Evolutionary conservation across 2,329 filamentous ascomycete genomes (phyloP).

Genomic region (Cercospora brassicicola): DNA sequence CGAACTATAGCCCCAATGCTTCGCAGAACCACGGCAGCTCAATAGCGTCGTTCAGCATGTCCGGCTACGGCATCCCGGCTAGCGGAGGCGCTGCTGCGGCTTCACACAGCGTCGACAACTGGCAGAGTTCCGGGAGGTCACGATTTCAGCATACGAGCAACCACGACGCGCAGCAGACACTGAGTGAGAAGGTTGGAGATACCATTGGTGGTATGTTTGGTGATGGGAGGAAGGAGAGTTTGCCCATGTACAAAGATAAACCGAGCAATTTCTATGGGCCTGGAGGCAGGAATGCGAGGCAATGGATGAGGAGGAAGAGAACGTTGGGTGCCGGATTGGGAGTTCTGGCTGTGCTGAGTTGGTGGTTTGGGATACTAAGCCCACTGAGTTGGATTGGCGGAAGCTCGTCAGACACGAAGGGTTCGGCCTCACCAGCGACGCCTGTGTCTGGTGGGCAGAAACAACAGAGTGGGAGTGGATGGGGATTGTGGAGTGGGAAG

Average conservation of each 20-base stretch:
- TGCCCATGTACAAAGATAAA: conserved; percentile 99
- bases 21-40: background rate
- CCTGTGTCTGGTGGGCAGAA: conserved; percentile 18
- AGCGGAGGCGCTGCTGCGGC: conserved; percentile 15
- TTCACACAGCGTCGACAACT: conserved; percentile 19
- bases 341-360: conserved; percentile 59
- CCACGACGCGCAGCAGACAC: conserved; percentile 35
- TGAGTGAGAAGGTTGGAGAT: conserved; percentile 54
- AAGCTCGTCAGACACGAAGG: conserved; percentile 10
- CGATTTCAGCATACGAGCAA: conserved; percentile 22
- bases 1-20: conserved; percentile 5
- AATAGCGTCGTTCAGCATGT: conserved; percentile 22
- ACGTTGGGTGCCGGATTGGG: conserved; percentile 57
- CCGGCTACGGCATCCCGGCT: conserved; percentile 27
- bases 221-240: conserved; percentile 52
- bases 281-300: conserved; percentile 48
- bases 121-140: conserved; percentile 23
- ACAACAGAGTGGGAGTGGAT: conserved; percentile 25
- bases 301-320: conserved; percentile 58
- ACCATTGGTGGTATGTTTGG: conserved; percentile 67
- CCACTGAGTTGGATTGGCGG: conserved; percentile 31
- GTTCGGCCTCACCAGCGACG: background rate
- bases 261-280: conserved; percentile 72
- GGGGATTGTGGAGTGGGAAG: conserved; percentile 58
- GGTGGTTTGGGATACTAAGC: conserved; percentile 67